Conservation (phyloP, 257 asterid genomes). For the Ilex asprella region DNA sequence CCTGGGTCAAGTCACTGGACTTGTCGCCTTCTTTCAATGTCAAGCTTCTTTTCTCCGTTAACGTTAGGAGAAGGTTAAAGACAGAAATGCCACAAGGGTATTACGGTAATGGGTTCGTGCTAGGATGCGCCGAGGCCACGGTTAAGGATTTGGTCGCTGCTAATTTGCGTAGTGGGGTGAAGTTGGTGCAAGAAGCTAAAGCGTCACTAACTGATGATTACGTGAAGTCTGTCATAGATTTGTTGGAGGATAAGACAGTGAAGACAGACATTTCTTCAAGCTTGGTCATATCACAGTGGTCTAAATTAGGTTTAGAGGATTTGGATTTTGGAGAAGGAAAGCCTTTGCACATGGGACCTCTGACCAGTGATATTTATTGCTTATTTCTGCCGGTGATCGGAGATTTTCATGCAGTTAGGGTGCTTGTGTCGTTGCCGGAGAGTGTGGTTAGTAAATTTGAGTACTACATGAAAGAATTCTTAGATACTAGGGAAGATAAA, state of each 20-base stretch:
- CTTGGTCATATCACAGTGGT: constrained; percentile 79
- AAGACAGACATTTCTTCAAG: constrained; percentile 42
- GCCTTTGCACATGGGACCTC: constrained; percentile 65
- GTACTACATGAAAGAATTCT: constrained; percentile 49
- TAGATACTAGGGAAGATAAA: constrained; percentile 10
- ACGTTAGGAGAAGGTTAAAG: constrained; percentile 30
- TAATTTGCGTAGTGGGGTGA: constrained; percentile 42
- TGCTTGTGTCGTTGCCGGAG: constrained; percentile 67
- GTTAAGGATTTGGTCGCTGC: constrained; percentile 32
- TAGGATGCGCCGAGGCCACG: constrained; percentile 60
- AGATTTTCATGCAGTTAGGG: constrained; percentile 40
- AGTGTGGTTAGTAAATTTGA: constrained; percentile 39
- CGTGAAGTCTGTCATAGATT: constrained; percentile 47
- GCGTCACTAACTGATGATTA: constrained; percentile 23
- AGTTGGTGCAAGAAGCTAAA: constrained; percentile 58
- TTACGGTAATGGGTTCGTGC: constrained; percentile 73
- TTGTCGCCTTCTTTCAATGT: constrained; percentile 28
- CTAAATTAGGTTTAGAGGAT: constrained; percentile 68
- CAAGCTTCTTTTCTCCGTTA: constrained; percentile 57
- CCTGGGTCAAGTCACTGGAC: constrained; percentile 62
- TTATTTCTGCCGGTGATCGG: constrained; percentile 54
- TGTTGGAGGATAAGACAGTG: constrained; percentile 36
- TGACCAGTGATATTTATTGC: constrained; percentile 66
- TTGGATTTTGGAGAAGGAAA: constrained; percentile 77
- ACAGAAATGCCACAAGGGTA: constrained; percentile 45